A percentile compares a stretch with the other conserved stretches of the same genome.
Evolutionary conservation across 805 yeast species (phyloP).

Genomic region (Kazachstania kunashirensis): DNA sequence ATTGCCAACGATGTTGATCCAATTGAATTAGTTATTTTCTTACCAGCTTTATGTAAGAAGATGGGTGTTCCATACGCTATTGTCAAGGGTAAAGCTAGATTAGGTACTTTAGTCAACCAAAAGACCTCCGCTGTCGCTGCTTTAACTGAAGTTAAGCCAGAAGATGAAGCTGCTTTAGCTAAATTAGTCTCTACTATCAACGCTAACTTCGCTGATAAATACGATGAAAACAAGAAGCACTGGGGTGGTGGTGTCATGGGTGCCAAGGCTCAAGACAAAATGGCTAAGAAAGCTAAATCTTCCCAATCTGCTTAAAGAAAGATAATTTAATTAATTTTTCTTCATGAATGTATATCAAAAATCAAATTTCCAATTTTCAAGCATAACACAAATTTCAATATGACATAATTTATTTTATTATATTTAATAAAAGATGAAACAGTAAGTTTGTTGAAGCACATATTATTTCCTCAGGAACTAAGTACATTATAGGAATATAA

Average conservation of each 20-base stretch:
- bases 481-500: conserved; percentile 1
- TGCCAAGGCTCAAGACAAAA: conserved; percentile 81
- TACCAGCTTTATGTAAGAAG: conserved; percentile 98
- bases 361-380: no score
- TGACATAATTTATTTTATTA: no score
- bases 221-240: conserved; percentile 94
- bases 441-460: conserved; percentile 3
- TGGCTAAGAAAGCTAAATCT: conserved; percentile 64
- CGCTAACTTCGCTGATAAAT: conserved; percentile 87
- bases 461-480: no score
- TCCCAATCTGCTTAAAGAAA: conserved; percentile 31
- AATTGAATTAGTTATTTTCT: conserved; percentile 91
- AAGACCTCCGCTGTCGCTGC: conserved; percentile 97
- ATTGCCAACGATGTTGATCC: conserved; percentile 99
- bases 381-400: no score
- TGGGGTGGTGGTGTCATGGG: conserved; percentile 99
- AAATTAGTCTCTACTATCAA: conserved; percentile 82
- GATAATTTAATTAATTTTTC: neutral
- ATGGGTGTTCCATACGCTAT: conserved; percentile 99
- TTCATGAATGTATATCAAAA: no score
- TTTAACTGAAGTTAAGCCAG: conserved; percentile 86
- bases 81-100: conserved; percentile 97
- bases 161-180: conserved; percentile 91
- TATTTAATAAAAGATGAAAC: no score
- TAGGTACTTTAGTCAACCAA: conserved; percentile 95